Evolutionary conservation across 1,284 basidiomycete species (phyloP).

Genomic region (Mycosarcoma mackinlayi): DNA sequence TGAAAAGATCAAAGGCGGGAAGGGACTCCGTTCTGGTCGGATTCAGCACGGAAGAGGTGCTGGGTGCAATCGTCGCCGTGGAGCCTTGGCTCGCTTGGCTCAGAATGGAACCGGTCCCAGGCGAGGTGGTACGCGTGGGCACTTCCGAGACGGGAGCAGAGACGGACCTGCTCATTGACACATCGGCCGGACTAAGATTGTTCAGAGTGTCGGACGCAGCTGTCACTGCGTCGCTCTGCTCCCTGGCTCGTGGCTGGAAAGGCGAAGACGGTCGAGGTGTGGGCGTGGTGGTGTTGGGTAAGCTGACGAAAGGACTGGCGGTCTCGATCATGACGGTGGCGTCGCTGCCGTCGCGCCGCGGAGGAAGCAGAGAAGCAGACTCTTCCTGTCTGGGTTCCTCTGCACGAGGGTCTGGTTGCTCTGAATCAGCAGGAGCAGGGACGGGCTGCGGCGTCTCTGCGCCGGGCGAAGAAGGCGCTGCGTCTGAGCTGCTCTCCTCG

Average conservation of each 20-base stretch:
- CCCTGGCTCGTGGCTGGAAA: slow-evolving; percentile 12
- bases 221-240: background rate
- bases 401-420: background rate
- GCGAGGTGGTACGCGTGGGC: slow-evolving; percentile 37
- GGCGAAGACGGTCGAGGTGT: slow-evolving; percentile 44
- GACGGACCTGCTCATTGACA: slow-evolving; percentile 22
- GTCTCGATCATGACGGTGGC: slow-evolving; percentile 33
- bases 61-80: slow-evolving; percentile 1
- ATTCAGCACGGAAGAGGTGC: slow-evolving; percentile 14
- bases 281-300: slow-evolving; percentile 40
- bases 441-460: slow-evolving; percentile 18
- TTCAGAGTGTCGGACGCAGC: background rate
- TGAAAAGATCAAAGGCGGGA: slow-evolving; percentile 41
- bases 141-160: slow-evolving; percentile 41
- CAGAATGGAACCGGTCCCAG: slow-evolving; percentile 29
- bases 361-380: background rate
- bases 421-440: background rate
- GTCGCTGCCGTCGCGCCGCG: slow-evolving; percentile 29
- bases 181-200: slow-evolving; percentile 14
- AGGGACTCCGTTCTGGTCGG: slow-evolving; percentile 23
- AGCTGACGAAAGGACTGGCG: slow-evolving; percentile 26
- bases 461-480: slow-evolving; percentile 19
- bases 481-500: slow-evolving; percentile 46
- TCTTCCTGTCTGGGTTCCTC: background rate
- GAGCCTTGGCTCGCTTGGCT: slow-evolving; percentile 18